Percentiles rank a stretch among this genome's conserved stretches.
phyloP scores from a whole-genome alignment of 116 monocot genomes.

The Iris pallida region DNA sequence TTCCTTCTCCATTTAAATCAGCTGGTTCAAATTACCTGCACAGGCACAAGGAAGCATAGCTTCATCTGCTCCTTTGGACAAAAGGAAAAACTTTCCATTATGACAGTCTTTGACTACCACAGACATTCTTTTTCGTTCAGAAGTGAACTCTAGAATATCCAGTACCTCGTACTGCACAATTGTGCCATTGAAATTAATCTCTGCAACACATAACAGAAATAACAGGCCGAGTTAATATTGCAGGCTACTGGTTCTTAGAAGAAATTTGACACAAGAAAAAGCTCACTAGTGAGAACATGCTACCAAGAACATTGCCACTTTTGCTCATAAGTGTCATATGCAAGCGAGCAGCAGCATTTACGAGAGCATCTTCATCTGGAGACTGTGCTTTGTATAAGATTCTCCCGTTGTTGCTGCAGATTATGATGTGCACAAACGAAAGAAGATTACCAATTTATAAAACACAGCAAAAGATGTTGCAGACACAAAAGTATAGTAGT shows the following conservation, averaged over 20 bases:
- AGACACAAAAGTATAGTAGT: background rate
- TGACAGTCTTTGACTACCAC: conserved; percentile 80
- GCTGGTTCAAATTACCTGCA: conserved; percentile 37
- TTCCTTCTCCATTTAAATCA: too few relatives aligned
- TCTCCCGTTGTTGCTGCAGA: conserved; percentile 49
- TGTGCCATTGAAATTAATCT: conserved; percentile 61
- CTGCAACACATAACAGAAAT: conserved; percentile 35
- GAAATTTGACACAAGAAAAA: background rate
- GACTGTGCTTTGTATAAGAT: conserved; percentile 90
- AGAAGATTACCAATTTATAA: conserved; percentile 5
- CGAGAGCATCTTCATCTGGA: conserved; percentile 98
- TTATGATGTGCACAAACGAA: conserved; percentile 6
- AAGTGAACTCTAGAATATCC: conserved; percentile 93
- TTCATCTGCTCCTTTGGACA: conserved; percentile 99
- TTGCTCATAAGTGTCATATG: conserved; percentile 73
- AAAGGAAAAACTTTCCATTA: conserved; percentile 60
- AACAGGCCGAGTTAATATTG: background rate
- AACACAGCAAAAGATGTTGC: background rate
- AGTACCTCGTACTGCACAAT: conserved; percentile 67
- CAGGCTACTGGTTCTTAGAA: background rate
- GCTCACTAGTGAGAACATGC: background rate
- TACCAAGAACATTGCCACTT: conserved; percentile 67
- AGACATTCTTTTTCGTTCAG: conserved; percentile 98
- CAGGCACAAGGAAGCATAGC: conserved; percentile 70
- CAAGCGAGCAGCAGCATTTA: conserved; percentile 78